A percentile compares a stretch with the other conserved stretches of the same genome.
Evolutionary conservation across 2,329 filamentous ascomycete genomes (phyloP).

Genomic region (Orbilia ellipsospora): DNA sequence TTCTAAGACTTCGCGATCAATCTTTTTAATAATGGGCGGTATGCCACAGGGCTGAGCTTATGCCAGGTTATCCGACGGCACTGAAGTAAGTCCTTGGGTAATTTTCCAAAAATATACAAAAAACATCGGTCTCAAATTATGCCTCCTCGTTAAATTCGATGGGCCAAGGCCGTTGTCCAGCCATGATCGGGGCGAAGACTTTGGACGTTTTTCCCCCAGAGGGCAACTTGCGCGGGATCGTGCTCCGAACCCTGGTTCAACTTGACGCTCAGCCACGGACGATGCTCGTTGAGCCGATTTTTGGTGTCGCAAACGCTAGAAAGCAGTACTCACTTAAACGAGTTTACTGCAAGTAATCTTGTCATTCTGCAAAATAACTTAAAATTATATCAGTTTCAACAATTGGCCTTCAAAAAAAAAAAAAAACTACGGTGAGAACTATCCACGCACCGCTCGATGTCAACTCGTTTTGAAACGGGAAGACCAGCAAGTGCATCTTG

Average conservation of each 20-base stretch:
- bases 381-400: no score
- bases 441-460: no score
- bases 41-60: slow-evolving; percentile 18
- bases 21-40: neutral
- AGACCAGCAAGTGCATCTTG: no score
- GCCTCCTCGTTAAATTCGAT: neutral
- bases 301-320: no score
- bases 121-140: neutral
- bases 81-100: no score
- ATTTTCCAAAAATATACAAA: slow-evolving; percentile 8
- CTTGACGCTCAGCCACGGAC: slow-evolving; percentile 5
- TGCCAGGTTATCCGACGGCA: slow-evolving; percentile 5
- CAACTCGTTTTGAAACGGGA: no score
- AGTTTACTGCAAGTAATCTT: neutral
- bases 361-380: no score
- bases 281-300: neutral
- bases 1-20: neutral
- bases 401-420: no score
- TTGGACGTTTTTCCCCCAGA: no score
- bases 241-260: slow-evolving; percentile 13
- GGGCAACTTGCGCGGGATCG: slow-evolving; percentile 10
- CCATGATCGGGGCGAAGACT: no score
- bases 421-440: no score
- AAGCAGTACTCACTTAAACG: neutral
- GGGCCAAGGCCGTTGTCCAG: no score